A percentile compares a stretch with the other conserved stretches of the same genome.
Conservation (phyloP, 306 rosid genomes). For the Vigna reflexopilosa region DNA sequence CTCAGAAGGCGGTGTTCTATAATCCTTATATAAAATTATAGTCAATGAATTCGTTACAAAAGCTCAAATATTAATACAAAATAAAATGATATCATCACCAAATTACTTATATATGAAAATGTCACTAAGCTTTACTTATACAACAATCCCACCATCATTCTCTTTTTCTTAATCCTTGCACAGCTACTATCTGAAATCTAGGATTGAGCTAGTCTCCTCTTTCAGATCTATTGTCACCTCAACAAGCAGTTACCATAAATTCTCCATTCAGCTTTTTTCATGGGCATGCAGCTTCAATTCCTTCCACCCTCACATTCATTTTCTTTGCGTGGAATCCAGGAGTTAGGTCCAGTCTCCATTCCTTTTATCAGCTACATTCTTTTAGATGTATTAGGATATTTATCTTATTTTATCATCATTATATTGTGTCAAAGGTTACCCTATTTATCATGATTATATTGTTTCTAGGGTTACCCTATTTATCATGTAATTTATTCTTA, state of each 20-base stretch:
- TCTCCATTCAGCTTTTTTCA: too few species aligned
- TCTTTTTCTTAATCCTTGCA: not conserved
- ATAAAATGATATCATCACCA: not conserved
- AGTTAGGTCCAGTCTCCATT: not conserved
- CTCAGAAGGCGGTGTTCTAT: not conserved
- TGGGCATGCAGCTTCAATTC: not conserved
- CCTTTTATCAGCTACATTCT: not conserved
- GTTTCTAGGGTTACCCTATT: too few species aligned
- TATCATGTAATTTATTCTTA: too few species aligned
- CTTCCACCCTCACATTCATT: not conserved
- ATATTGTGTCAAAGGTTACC: too few species aligned
- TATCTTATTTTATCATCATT: too few species aligned
- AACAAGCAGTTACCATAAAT: too few species aligned
- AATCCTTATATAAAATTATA: slow-evolving; percentile 20
- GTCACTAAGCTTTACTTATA: not conserved
- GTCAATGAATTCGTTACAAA: not conserved
- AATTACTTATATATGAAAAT: not conserved
- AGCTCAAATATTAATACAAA: not conserved
- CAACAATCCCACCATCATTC: not conserved
- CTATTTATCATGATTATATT: too few species aligned
- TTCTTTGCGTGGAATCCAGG: not conserved
- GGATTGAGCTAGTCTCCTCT: too few species aligned
- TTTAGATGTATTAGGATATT: too few species aligned
- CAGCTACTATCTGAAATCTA: too few species aligned
- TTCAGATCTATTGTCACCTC: too few species aligned